phyloP scores from a whole-genome alignment of 257 asterid species.

The Voacanga thouarsii region DNA sequence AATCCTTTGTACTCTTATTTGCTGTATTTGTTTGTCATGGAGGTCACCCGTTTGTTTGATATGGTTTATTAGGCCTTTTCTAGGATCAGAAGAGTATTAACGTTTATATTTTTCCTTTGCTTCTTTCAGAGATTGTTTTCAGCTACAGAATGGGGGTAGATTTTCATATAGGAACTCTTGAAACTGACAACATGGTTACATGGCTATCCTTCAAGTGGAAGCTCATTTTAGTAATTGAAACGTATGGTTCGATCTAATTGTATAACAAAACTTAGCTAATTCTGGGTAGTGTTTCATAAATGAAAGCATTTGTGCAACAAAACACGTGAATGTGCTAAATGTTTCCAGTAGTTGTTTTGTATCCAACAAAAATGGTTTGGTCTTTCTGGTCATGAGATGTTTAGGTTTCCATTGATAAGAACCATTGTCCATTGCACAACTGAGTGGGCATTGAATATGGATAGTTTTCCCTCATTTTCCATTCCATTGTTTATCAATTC shows the following conservation, averaged over 20 bases:
- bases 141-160: not conserved
- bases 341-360: not conserved
- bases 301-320: not conserved
- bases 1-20: not conserved
- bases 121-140: not conserved
- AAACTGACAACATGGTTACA: not conserved
- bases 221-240: not conserved
- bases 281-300: not conserved
- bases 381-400: not conserved
- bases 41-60: not conserved
- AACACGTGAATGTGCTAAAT: not conserved
- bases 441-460: not conserved
- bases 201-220: not conserved
- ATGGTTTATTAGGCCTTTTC: not conserved
- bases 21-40: slow-evolving; percentile 1
- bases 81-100: not conserved
- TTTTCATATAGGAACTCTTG: not conserved
- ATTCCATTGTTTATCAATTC: not conserved
- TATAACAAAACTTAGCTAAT: not conserved
- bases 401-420: not conserved
- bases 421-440: not conserved
- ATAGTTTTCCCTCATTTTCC: not conserved
- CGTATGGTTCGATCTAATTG: not conserved
- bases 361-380: not conserved
- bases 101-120: not conserved